A percentile compares a stretch with the other conserved stretches of the same genome.
Evolutionary conservation across 768 basidiomycete species (phyloP).

Genomic region (Cyathus striatus): DNA sequence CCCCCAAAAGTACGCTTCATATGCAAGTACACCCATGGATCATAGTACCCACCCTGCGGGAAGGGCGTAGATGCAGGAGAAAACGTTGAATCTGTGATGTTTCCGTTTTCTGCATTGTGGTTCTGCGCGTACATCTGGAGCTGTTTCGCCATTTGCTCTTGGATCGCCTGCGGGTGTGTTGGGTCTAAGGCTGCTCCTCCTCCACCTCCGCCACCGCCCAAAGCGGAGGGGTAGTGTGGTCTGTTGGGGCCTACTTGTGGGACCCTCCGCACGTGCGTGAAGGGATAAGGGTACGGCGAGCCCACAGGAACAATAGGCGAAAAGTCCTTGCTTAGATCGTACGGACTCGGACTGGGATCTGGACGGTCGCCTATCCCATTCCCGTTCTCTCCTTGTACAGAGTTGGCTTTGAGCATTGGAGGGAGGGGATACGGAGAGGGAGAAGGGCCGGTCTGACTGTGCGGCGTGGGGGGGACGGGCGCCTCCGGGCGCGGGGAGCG

Average conservation of each 20-base stretch:
- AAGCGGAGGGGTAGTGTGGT: slow-evolving; percentile 23
- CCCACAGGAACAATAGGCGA: slow-evolving; percentile 50
- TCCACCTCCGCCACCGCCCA: too few species aligned
- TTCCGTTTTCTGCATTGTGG: slow-evolving; percentile 48
- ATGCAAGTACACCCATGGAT: slow-evolving; percentile 72
- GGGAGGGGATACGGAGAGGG: slow-evolving; percentile 66
- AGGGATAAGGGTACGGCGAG: slow-evolving; percentile 79
- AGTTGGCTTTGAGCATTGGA: too few species aligned
- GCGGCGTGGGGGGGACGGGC: slow-evolving; percentile 77
- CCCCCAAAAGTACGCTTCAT: slow-evolving; percentile 44
- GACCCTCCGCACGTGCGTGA: slow-evolving; percentile 66
- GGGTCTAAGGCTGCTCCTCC: too few species aligned
- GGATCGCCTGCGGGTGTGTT: slow-evolving; percentile 44
- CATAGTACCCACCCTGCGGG: slow-evolving; percentile 49
- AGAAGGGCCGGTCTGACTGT: slow-evolving; percentile 67
- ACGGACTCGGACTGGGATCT: too few species aligned
- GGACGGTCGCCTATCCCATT: too few species aligned
- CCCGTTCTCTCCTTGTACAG: too few species aligned
- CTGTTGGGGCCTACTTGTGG: slow-evolving; percentile 30
- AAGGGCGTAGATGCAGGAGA: slow-evolving; percentile 75
- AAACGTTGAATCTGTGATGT: slow-evolving; percentile 67
- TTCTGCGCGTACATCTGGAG: slow-evolving; percentile 79
- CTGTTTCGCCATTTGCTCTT: slow-evolving; percentile 69
- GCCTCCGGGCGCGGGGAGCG: slow-evolving; percentile 64
- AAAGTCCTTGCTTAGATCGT: slow-evolving; percentile 27